Percentiles rank a stretch among this genome's conserved stretches.
These are phyloP conservation scores for Neoboletus subvelutipes DNA, from an alignment of 768 basidiomycete genomes.

Conservation along the genomic window DNA sequence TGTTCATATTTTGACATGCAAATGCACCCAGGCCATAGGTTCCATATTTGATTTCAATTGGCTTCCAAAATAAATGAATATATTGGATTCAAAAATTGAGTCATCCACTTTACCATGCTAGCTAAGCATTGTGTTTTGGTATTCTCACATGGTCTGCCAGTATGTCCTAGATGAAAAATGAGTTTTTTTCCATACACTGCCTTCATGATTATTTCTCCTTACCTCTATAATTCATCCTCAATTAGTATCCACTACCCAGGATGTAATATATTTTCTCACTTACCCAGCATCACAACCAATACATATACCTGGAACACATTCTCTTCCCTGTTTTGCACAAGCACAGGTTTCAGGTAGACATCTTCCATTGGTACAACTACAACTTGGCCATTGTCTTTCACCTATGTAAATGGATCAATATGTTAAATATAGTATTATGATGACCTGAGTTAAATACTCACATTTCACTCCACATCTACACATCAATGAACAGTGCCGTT, in stretches of 20 bases:
- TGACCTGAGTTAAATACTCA: slow-evolving; percentile 21
- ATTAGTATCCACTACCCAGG: background rate
- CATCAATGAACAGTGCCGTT: slow-evolving; percentile 44
- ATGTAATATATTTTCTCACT: background rate
- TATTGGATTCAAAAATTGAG: background rate
- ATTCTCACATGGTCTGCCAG: slow-evolving; percentile 27
- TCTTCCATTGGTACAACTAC: slow-evolving; percentile 30
- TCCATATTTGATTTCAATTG: slow-evolving; percentile 36
- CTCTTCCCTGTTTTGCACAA: slow-evolving; percentile 37
- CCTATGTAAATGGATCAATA: slow-evolving; percentile 6
- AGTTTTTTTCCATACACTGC: background rate
- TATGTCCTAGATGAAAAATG: slow-evolving; percentile 14
- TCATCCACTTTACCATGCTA: slow-evolving; percentile 18
- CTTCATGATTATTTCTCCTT: background rate
- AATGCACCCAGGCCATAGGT: slow-evolving; percentile 47
- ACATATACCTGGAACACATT: slow-evolving; percentile 58
- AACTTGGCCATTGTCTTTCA: slow-evolving; percentile 16
- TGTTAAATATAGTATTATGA: background rate
- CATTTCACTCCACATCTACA: slow-evolving; percentile 48
- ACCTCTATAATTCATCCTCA: slow-evolving; percentile 22
- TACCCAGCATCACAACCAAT: slow-evolving; percentile 43
- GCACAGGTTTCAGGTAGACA: slow-evolving; percentile 30
- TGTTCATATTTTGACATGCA: slow-evolving; percentile 29
- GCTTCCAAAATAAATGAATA: slow-evolving; percentile 24
- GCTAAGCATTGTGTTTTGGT: slow-evolving; percentile 26